A percentile compares a stretch with the other conserved stretches of the same genome.
phyloP scores from a whole-genome alignment of 2,329 filamentous ascomycete genomes.

The Ascosphaera pollenicola region DNA sequence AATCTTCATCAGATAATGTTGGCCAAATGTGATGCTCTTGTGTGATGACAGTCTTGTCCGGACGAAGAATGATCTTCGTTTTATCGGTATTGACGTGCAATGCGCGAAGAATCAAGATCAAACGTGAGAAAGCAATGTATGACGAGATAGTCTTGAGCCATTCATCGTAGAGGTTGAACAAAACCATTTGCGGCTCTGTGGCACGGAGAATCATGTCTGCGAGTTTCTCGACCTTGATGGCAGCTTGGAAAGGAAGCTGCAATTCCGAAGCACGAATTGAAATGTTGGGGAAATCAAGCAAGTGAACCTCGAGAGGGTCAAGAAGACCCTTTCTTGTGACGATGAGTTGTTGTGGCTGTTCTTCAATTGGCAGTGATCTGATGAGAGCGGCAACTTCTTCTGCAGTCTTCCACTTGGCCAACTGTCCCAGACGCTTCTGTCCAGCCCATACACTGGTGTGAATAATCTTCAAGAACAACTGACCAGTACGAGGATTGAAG shows the following conservation, averaged over 20 bases:
- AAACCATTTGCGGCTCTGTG: slow-evolving; percentile 98
- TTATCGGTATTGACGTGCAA: slow-evolving; percentile 97
- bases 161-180: slow-evolving; percentile 97
- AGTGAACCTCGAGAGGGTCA: slow-evolving; percentile 88
- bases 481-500: slow-evolving; percentile 96
- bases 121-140: slow-evolving; percentile 91
- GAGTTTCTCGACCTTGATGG: slow-evolving; percentile 99
- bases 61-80: slow-evolving; percentile 83
- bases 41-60: slow-evolving; percentile 95
- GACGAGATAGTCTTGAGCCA: slow-evolving; percentile 98
- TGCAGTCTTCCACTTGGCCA: slow-evolving; percentile 98
- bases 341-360: slow-evolving; percentile 96
- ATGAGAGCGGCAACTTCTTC: slow-evolving; percentile 98
- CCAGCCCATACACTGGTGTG: slow-evolving; percentile 99
- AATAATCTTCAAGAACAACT: slow-evolving; percentile 97
- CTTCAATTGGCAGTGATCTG: slow-evolving; percentile 83
- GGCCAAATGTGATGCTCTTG: slow-evolving; percentile 99
- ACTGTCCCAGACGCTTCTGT: slow-evolving; percentile 93
- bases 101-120: slow-evolving; percentile 81
- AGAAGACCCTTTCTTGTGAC: slow-evolving; percentile 93
- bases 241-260: slow-evolving; percentile 94
- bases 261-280: slow-evolving; percentile 94
- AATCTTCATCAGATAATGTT: slow-evolving; percentile 78
- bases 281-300: slow-evolving; percentile 97
- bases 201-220: slow-evolving; percentile 97